Base-by-base conservation (phyloP, 2,329 filamentous ascomycete genomes). In the Cytospora piceae region DNA sequence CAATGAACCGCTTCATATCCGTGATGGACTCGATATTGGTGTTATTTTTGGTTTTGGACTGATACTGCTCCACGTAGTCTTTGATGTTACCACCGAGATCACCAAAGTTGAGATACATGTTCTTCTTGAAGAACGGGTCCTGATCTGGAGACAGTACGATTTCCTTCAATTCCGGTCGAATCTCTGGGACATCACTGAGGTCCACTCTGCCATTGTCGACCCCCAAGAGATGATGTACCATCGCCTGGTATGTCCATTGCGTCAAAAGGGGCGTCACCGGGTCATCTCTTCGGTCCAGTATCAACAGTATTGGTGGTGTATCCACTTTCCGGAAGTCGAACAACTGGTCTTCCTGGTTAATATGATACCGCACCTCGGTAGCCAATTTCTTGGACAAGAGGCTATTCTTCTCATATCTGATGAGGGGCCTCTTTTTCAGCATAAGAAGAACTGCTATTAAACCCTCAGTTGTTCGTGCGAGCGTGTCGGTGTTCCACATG, bases 161-260 rank as follows among this genome's bases (percentile, higher is more conserved):
- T 78, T 99, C 95, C 73, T 90, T 94, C 62, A 97, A 82, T 75
- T 97, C 94, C 1, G 92, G 90, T 20, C 92, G 85, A 64, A 96
- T 87, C 63, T 96, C 93, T 15, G 92, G 92, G 0, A 97, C 89
- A 63, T 92, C 86, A 68, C 90, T 90, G 39, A 99, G 82, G 74
- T 97, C 91, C 0, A 99, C 95, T 59, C 94, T 87, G n/a, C 95
- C 95, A 75, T 98, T 98, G 66, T 91, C 87, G 70, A 99, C 97
- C 6, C 95, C 95, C 15, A 99, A 83, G 2, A 98, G 81, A 74
- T 99, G 95, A 75, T 99, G 95, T 0, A 99, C 95, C 94, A 99
- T 99, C n/a, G 95, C 95, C 78, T 99, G 95, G 74, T 99, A 99
- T 31, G 95, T 99, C 95, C 95, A 99, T 76, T 99, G 95, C 3